Conservation (phyloP, 2,329 filamentous ascomycete genomes). For the Thermomyces lanuginosus region DNA sequence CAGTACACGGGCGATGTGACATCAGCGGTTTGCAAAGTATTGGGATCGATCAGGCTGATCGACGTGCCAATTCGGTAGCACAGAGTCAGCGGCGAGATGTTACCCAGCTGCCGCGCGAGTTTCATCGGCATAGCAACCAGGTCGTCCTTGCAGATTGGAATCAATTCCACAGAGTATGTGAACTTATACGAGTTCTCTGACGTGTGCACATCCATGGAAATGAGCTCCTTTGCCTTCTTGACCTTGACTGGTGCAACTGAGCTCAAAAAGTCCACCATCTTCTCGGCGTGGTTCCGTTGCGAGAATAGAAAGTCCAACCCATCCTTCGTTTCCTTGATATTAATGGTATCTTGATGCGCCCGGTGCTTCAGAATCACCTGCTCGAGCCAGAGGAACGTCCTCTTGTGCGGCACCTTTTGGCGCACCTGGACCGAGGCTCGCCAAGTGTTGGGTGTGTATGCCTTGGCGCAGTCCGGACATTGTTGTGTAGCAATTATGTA, state of each 20-base stretch:
- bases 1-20: slow-evolving; percentile 73
- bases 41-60: slow-evolving; percentile 76
- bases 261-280: slow-evolving; percentile 77
- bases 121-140: slow-evolving; percentile 84
- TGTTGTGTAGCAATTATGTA: slow-evolving; percentile 84
- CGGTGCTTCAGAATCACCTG: slow-evolving; percentile 90
- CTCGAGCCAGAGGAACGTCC: slow-evolving; percentile 69
- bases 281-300: slow-evolving; percentile 76
- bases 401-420: slow-evolving; percentile 93
- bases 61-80: slow-evolving; percentile 81
- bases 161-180: slow-evolving; percentile 70
- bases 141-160: slow-evolving; percentile 95
- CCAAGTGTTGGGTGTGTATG: slow-evolving; percentile 94
- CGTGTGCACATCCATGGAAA: slow-evolving; percentile 84
- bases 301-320: slow-evolving; percentile 94
- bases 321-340: slow-evolving; percentile 93
- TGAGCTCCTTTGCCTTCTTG: slow-evolving; percentile 82
- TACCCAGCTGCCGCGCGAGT: slow-evolving; percentile 70
- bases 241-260: slow-evolving; percentile 62
- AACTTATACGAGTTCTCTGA: slow-evolving; percentile 89
- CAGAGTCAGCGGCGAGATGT: slow-evolving; percentile 71
- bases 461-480: slow-evolving; percentile 88
- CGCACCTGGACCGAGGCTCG: slow-evolving; percentile 79
- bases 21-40: slow-evolving; percentile 80
- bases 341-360: slow-evolving; percentile 84